Conservation (phyloP, 257 asterid species). For the Przewalskia tangutica region DNA sequence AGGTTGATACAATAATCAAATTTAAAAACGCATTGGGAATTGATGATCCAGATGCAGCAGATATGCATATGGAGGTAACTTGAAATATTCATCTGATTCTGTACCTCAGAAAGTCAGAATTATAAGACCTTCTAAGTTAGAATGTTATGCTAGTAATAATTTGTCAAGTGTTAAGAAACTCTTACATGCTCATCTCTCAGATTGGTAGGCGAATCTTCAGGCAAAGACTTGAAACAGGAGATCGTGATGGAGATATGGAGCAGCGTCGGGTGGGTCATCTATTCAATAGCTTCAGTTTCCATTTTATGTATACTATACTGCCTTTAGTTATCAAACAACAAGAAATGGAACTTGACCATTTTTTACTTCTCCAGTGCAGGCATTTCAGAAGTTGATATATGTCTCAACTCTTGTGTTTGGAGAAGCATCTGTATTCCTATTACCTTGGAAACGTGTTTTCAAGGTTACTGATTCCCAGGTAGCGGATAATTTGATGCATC, state of each 20-base stretch:
- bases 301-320: slow-evolving; percentile 1
- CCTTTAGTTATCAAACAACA: slow-evolving; percentile 4
- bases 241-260: slow-evolving; percentile 62
- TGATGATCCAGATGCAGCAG: slow-evolving; percentile 98
- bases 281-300: slow-evolving; percentile 12
- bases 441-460: slow-evolving; percentile 99
- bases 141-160: background rate
- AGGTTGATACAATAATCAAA: slow-evolving; percentile 66
- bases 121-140: background rate
- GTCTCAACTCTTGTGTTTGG: slow-evolving; percentile 94
- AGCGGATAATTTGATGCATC: slow-evolving; percentile 8
- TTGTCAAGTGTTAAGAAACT: slow-evolving; percentile 6
- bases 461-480: slow-evolving; percentile 94
- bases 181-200: slow-evolving; percentile 40
- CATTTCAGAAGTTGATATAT: slow-evolving; percentile 95
- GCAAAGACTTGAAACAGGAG: slow-evolving; percentile 96
- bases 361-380: slow-evolving; percentile 68
- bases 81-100: slow-evolving; percentile 7
- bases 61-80: slow-evolving; percentile 94
- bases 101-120: background rate
- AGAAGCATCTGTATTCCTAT: slow-evolving; percentile 82
- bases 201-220: slow-evolving; percentile 90
- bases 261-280: slow-evolving; percentile 63
- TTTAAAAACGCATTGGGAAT: slow-evolving; percentile 85
- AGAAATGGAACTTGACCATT: slow-evolving; percentile 46